Conservation (phyloP, 2,329 filamentous ascomycete species). For the Neocatenulostroma microsporum region DNA sequence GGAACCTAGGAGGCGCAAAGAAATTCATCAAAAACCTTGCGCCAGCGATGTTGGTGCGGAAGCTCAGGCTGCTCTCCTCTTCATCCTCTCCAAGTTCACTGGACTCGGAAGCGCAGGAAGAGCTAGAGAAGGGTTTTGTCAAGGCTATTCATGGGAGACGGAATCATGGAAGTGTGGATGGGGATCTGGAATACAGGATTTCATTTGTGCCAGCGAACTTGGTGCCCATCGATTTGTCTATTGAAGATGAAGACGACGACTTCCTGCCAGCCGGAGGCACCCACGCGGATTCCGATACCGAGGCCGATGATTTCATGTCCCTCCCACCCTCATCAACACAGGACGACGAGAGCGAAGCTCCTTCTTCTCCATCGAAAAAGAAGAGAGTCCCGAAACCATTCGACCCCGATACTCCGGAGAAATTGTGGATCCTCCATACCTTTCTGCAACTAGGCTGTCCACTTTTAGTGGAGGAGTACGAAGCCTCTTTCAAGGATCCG, state of each 20-base stretch:
- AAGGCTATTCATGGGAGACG: slow-evolving; percentile 60
- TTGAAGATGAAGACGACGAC: slow-evolving; percentile 59
- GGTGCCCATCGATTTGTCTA: slow-evolving; percentile 66
- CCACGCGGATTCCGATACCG: slow-evolving; percentile 29
- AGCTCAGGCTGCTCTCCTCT: slow-evolving; percentile 42
- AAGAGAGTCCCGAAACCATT: slow-evolving; percentile 43
- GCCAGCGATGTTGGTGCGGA: slow-evolving; percentile 62
- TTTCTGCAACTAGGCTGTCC: slow-evolving; percentile 59
- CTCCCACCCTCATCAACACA: slow-evolving; percentile 6
- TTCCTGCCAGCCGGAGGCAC: slow-evolving; percentile 32
- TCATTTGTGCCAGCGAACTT: slow-evolving; percentile 69
- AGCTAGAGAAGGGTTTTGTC: slow-evolving; percentile 50
- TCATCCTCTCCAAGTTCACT: too few relatives aligned
- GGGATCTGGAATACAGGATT: slow-evolving; percentile 66
- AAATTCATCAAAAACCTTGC: slow-evolving; percentile 78
- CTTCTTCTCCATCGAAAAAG: slow-evolving; percentile 30
- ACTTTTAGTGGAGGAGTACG: slow-evolving; percentile 57
- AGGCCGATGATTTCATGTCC: slow-evolving; percentile 11
- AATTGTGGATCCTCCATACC: slow-evolving; percentile 61
- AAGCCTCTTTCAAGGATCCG: slow-evolving; percentile 35
- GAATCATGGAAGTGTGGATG: slow-evolving; percentile 66
- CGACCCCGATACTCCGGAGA: slow-evolving; percentile 58
- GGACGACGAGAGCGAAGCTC: slow-evolving; percentile 24
- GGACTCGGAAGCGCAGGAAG: slow-evolving; percentile 34
- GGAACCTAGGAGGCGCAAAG: slow-evolving; percentile 64